Percentiles rank a stretch among this genome's conserved stretches.
phyloP scores from a whole-genome alignment of 768 basidiomycete genomes.

The Hericium coralloides region DNA sequence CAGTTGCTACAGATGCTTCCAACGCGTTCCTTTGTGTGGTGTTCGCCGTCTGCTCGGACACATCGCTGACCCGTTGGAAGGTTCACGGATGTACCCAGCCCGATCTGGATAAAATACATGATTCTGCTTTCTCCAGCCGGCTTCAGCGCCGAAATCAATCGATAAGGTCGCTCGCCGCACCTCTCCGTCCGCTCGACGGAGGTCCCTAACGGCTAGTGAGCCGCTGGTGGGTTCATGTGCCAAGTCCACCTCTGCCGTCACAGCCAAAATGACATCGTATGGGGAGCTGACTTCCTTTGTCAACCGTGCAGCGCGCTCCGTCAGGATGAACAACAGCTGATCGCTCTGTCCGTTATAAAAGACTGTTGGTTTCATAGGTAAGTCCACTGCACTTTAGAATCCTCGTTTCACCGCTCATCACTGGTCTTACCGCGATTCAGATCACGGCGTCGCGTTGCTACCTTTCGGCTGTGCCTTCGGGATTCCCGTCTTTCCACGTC shows the following conservation, averaged over 20 bases:
- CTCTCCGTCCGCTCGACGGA: too few relatives aligned
- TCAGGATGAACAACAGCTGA: not conserved
- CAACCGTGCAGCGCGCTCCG: too few relatives aligned
- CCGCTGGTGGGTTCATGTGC: too few relatives aligned
- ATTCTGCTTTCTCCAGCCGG: not conserved
- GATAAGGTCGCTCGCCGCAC: not conserved
- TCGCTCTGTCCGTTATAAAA: not conserved
- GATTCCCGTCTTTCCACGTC: not conserved
- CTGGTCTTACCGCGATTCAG: too few relatives aligned
- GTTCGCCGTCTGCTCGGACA: not conserved
- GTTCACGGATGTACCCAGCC: not conserved
- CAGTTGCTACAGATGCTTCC: not conserved
- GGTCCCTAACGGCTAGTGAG: too few relatives aligned
- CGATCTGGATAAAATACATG: not conserved
- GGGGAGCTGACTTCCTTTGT: too few relatives aligned
- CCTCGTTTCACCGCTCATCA: too few relatives aligned
- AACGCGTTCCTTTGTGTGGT: not conserved
- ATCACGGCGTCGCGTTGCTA: too few relatives aligned
- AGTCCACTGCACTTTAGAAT: not conserved
- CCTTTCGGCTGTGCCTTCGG: not conserved
- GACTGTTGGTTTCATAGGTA: not conserved
- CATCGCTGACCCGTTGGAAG: not conserved
- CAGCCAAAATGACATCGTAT: too few relatives aligned
- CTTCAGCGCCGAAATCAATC: not conserved
- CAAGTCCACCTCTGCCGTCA: too few relatives aligned